Base-by-base conservation (phyloP, 129 eudicot genomes). In the Pulicaria dysenterica region DNA sequence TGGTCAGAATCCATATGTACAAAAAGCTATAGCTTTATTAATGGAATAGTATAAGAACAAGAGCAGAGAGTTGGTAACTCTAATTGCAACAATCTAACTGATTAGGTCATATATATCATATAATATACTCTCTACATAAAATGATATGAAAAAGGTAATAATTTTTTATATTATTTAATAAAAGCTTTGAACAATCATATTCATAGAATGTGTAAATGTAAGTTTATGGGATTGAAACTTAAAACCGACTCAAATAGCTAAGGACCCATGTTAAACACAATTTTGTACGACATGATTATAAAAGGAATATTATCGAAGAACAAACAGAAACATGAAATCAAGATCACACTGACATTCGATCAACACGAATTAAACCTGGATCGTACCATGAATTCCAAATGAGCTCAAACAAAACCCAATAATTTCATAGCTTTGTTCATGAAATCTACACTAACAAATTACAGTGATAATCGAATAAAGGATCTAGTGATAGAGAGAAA, bases 281-380 rank as follows among this genome's bases (percentile, higher is more conserved):
- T n/a, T n/a, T n/a, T n/a, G n/a, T n/a, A n/a, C n/a, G n/a, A n/a
- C n/a, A n/a, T n/a, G 8, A 34, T 31, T 5, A 70, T 24, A 24
- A 70, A 39, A 8, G 5, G 5, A 51, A 15, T 19, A 7, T 14
- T 9, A 58, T 7, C 46, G 9, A 10, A 58, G 31, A 6, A 37
- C 12, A 39, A 16, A 5, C 60, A 76, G 14, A 44, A 37, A 13
- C 69, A 38, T 47, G 36, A 47, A 73, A 55, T 64, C 65, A 56
- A 55, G 65, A 71, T 71, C 74, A 72, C 67, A 72, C 24, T 37
- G 15, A 48, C 65, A 64, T 70, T 48, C 40, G 72, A 74, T 74
- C 80, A 44, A 16, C 60, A 16, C 62, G 8, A 63, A 16, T 64
- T 24, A 24, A 24, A 24, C 31, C 31, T 24, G 31, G 31, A 24